Percentiles rank a stretch among this genome's conserved stretches.
These are phyloP conservation scores for Hamamelis virginiana DNA, from an alignment of 164 flowering plant genomes.

Conservation along the genomic window DNA sequence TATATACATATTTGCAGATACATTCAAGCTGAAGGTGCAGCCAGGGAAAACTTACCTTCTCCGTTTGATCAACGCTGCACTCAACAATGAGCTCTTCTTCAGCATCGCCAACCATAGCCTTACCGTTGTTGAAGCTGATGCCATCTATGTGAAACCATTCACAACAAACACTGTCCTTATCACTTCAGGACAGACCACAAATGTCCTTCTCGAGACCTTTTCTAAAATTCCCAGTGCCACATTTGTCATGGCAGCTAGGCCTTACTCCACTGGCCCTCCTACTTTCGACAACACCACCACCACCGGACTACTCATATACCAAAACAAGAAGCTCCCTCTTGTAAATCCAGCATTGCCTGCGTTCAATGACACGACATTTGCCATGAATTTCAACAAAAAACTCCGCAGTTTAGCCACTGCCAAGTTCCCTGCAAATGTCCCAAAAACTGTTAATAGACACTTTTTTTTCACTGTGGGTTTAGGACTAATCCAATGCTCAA, in stretches of 20 bases:
- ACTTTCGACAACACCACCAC: conserved; percentile 12
- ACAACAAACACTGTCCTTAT: conserved; percentile 6
- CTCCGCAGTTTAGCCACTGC: conserved; percentile 27
- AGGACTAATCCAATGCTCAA: conserved; percentile 31
- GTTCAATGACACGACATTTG: conserved; percentile 26
- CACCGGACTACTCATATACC: conserved; percentile 14
- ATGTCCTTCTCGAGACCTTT: conserved; percentile 17
- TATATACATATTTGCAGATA: conserved; percentile 11
- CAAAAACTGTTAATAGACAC: conserved; percentile 18
- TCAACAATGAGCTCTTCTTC: conserved; percentile 18
- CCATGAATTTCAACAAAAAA: conserved; percentile 12
- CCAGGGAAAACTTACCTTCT: conserved; percentile 13
- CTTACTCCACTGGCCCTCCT: conserved; percentile 12
- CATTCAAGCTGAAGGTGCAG: conserved; percentile 15
- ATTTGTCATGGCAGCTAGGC: conserved; percentile 10
- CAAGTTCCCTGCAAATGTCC: conserved; percentile 30
- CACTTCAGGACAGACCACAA: conserved; percentile 20
- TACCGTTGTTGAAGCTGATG: conserved; percentile 19
- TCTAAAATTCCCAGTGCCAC: conserved; percentile 7
- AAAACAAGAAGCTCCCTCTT: conserved; percentile 17
- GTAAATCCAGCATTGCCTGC: conserved; percentile 25
- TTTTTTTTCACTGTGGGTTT: conserved; percentile 38
- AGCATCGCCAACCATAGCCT: conserved; percentile 15
- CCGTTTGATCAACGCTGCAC: conserved; percentile 18
- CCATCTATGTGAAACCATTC: conserved; percentile 16